Evolutionary conservation across 1,139 yeast genomes (phyloP).

Genomic region (Pichia terricola): DNA sequence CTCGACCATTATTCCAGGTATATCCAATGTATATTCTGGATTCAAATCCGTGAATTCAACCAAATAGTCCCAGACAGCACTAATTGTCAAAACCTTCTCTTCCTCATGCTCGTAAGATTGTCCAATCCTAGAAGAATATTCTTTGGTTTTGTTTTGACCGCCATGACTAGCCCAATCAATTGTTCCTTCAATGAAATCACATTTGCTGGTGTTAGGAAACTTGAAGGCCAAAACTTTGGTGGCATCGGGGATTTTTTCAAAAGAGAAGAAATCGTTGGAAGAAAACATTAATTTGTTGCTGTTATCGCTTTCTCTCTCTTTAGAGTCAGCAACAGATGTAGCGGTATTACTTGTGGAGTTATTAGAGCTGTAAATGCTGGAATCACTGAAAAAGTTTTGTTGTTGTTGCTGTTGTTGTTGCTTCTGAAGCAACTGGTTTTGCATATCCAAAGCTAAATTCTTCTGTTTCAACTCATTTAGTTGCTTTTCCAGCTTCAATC

Average conservation of each 20-base stretch:
- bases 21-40: conserved; percentile 42
- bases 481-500: conserved; percentile 40
- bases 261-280: too few species aligned
- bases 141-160: neutral
- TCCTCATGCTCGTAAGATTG: conserved; percentile 23
- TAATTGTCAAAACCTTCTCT: conserved; percentile 51
- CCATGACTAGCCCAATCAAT: conserved; percentile 13
- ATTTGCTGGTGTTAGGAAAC: conserved; percentile 12
- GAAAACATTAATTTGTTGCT: too few species aligned
- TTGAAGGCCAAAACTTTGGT: conserved; percentile 5
- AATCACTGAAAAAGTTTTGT: neutral
- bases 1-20: conserved; percentile 44
- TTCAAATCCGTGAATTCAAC: conserved; percentile 39
- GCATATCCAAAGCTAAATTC: conserved; percentile 46
- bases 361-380: neutral
- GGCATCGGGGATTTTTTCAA: neutral
- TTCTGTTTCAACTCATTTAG: conserved; percentile 45
- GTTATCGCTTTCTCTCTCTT: neutral
- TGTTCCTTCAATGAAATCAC: conserved; percentile 20
- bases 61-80: conserved; percentile 79
- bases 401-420: conserved; percentile 6
- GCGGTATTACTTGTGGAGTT: neutral
- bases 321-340: neutral
- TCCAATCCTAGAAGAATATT: conserved; percentile 4
- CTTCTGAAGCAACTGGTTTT: conserved; percentile 42